These are phyloP conservation scores for Ceratocystis variospora DNA, from an alignment of 2,329 filamentous ascomycete species.

Conservation along the genomic window DNA sequence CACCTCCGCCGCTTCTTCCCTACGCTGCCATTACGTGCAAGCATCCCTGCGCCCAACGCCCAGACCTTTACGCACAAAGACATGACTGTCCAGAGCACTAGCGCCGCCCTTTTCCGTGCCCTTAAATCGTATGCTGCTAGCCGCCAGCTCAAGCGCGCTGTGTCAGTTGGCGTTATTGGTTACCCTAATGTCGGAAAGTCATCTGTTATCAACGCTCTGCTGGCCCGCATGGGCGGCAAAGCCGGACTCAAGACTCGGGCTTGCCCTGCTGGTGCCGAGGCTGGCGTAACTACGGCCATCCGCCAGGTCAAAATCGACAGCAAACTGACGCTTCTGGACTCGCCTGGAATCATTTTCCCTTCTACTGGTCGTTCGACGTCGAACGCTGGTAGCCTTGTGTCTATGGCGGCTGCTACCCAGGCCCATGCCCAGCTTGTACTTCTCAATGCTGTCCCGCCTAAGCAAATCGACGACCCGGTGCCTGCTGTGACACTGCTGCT, in stretches of 20 bases:
- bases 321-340: conserved; percentile 86
- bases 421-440: conserved; percentile 76
- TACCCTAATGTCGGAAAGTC: conserved; percentile 96
- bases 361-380: conserved; percentile 36
- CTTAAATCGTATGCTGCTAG: conserved; percentile 77
- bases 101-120: conserved; percentile 70
- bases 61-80: conserved; percentile 87
- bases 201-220: conserved; percentile 87
- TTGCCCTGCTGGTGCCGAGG: conserved; percentile 81
- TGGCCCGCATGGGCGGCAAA: conserved; percentile 56
- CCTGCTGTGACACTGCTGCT: conserved; percentile 78
- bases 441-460: conserved; percentile 81
- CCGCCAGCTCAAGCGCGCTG: conserved; percentile 73
- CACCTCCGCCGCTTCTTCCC: conserved; percentile 83
- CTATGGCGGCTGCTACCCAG: conserved; percentile 48
- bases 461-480: conserved; percentile 84
- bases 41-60: conserved; percentile 67
- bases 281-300: conserved; percentile 78
- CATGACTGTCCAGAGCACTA: conserved; percentile 73
- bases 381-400: conserved; percentile 31
- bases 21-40: conserved; percentile 76
- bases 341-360: conserved; percentile 88
- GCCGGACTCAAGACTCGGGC: conserved; percentile 44
- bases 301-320: conserved; percentile 87
- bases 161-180: conserved; percentile 85